Evolutionary conservation across 2,329 filamentous ascomycete species (phyloP), one percentile per base, ranked within the genome.

Genomic region (Colletotrichum somersetense): DNA sequence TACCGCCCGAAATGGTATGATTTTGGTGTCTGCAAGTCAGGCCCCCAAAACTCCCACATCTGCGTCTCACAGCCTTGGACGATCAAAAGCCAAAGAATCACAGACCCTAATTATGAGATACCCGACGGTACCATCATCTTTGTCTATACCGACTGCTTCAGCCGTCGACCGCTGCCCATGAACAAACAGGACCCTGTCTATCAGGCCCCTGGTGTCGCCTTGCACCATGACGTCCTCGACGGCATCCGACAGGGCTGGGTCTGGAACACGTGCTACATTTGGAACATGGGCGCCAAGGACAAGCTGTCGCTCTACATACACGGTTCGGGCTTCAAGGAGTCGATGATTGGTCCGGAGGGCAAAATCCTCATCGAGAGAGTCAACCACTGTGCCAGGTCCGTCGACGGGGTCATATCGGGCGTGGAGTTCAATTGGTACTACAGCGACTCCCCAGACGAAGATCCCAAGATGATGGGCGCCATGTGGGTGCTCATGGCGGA

Each of bases 111-210:
- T 16, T 16, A 52, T 4, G 30, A 42, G n/a, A 46, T 70, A 5
- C 65, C 71, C 2, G 71, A 75, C 56, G 75, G 75, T 12, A 56
- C 58, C 11, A 55, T 71, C 12, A 8, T 76, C 56, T 76, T 76
- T 50, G 73, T 76, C 48, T 67, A 67, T 53, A 76, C 73, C 14
- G 64, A 76, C 71, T 76, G 75, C 56, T 35, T 58, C 23, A 75
- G 73, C 6, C 73, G 75, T 14, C 18, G 33, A 5, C 75, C 75
- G 23, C 46, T 76, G 2, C 55, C 59, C 14, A 74, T 55, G 59
- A 66, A 71, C n/a, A 16, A 65, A 7, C 75, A 76, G 12, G 73
- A 75, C 48, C 62, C 68, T 0, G 38, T 76, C 12, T 76, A 76
- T 65, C 33, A 59, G 18, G 26, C 59, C 23, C 73, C 74, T 7